Evolutionary conservation across 2,329 filamentous ascomycete species (phyloP), one percentile per base, ranked within the genome.

Genomic region (Cladophialophora chaetospira): DNA sequence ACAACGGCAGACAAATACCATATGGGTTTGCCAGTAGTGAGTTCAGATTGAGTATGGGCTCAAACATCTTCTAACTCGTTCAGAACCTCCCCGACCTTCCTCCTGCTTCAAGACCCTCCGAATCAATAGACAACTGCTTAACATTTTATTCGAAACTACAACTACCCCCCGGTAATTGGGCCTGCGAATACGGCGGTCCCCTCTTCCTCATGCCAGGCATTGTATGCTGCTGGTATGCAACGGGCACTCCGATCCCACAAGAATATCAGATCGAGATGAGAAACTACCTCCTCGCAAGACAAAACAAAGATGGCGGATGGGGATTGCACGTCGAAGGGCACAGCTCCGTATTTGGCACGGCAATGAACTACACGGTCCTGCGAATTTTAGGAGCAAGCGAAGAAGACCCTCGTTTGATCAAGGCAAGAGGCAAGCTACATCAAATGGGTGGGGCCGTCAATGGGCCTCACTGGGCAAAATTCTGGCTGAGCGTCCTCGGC

Each of bases 381-480:
- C 85, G 94, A 29, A 77, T 99, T 1, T 76, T 97, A 5, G 94
- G 93, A 5, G 89, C 91, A 2, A 85, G 87, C 50, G 83, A 91
- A 2, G 91, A 97, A 62, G 88, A 97, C 48, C 85, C 89, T 11
- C 78, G 88, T 38, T 89, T 97, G 86, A 80, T 90, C 50, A 94
- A 89, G 73, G 94, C 94, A 1, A 84, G 95, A 60, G 86, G 81
- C 1, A 88, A 86, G 17, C 77, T 99, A 28, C 91, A 97, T 73
- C 86, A 87, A 69, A 79, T 97, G 36, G 94, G 94, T 9, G 93
- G 94, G 25, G 91, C 91, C 1, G 78, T 89, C 11, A 86, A 91
- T 67, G 85, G 84, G 1, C 95, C 94, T 19, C 94, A 97, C 70
- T 99, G 94, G 94, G 85, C 85, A n/a, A 99, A 99, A 70, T 95